Conservation (phyloP, 345 rosid genomes). For the Crucihimalaya himalaica region DNA sequence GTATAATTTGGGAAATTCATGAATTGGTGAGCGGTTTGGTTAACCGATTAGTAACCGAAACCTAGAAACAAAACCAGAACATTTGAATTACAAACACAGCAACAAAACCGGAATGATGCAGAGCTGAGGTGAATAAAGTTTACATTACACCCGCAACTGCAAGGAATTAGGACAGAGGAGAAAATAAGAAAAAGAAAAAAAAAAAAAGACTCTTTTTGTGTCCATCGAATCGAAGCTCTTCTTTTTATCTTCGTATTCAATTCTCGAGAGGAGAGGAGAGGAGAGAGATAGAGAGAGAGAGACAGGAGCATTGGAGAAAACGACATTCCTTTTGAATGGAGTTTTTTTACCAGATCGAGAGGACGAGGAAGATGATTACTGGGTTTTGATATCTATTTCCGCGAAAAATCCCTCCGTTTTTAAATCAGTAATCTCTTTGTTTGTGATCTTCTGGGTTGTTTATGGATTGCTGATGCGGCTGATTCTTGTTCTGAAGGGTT, state of each 20-base stretch:
- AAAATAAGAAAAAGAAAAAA: not conserved
- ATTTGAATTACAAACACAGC: not conserved
- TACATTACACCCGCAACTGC: not conserved
- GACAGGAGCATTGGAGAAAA: conserved; percentile 19
- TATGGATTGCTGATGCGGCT: conserved; percentile 14
- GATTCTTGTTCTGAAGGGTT: not conserved
- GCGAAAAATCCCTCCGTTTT: not conserved
- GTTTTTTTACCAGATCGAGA: conserved; percentile 25
- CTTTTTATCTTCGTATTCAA: not conserved
- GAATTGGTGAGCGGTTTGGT: not conserved
- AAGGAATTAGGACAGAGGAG: conserved; percentile 2
- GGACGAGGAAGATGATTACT: not conserved
- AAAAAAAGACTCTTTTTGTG: conserved; percentile 7
- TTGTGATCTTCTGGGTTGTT: conserved; percentile 27
- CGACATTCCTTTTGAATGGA: conserved; percentile 25
- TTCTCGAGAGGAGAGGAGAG: conserved; percentile 13
- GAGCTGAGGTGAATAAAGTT: not conserved
- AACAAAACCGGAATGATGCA: not conserved
- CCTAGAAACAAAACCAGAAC: conserved; percentile 3
- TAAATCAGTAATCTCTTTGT: not conserved
- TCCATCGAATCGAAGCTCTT: conserved; percentile 20
- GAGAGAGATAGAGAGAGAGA: not conserved
- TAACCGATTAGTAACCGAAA: not conserved
- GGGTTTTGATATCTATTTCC: conserved; percentile 6
- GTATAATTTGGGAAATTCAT: no score